These are phyloP conservation scores for Hanseniaspora nectarophila DNA, from an alignment of 805 yeast genomes.

Conservation along the genomic window DNA sequence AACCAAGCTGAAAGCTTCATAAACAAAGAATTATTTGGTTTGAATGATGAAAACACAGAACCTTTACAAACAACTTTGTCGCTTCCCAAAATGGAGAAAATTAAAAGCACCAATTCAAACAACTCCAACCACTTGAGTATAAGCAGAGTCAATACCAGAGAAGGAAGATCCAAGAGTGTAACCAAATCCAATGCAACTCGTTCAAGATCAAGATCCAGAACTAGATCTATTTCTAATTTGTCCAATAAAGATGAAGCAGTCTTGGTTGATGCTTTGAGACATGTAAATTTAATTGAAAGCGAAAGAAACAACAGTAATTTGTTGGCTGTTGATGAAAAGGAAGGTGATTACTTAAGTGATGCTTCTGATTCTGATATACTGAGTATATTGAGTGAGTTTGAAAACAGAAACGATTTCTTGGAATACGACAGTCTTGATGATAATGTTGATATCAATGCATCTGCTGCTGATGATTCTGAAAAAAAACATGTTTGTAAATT, in stretches of 20 bases:
- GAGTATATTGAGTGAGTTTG: constrained; percentile 1
- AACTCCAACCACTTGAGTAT: not conserved
- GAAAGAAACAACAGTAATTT: not conserved
- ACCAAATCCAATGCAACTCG: constrained; percentile 15
- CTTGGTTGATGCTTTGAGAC: not conserved
- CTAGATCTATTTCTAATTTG: constrained; percentile 5
- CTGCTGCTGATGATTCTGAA: constrained; percentile 29
- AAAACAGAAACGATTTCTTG: not conserved
- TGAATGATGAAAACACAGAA: not conserved
- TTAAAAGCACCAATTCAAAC: not conserved
- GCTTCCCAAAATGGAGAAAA: constrained; percentile 6
- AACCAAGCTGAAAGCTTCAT: not conserved
- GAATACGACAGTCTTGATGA: not conserved
- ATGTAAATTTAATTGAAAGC: not conserved
- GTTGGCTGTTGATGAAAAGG: not conserved
- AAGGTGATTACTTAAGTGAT: constrained; percentile 1
- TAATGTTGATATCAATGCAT: not conserved
- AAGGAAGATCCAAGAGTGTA: constrained; percentile 11
- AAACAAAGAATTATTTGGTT: not conserved
- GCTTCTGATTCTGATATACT: not conserved
- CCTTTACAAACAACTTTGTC: not conserved
- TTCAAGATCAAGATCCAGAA: constrained; percentile 18
- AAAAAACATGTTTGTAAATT: constrained; percentile 60
- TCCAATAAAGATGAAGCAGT: not conserved
- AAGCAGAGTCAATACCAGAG: constrained; percentile 1